Percentiles rank a stretch among this genome's conserved stretches.
These are phyloP conservation scores for Aspergillus awamori DNA, from an alignment of 2,329 filamentous ascomycete genomes.

Conservation along the genomic window DNA sequence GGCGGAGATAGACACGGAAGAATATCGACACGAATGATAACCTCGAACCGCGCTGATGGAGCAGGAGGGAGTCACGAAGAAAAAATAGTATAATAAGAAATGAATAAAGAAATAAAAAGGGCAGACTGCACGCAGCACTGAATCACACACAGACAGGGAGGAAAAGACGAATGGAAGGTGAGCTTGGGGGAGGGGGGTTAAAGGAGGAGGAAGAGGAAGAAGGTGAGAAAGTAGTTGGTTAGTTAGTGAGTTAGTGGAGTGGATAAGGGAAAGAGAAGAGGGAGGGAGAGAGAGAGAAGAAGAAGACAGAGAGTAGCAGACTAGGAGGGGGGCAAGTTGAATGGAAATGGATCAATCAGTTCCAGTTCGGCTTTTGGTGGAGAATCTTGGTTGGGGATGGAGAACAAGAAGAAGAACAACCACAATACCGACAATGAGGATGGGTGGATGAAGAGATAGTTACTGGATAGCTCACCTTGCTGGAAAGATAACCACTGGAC, in stretches of 20 bases:
- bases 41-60: neutral
- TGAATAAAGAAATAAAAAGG: neutral
- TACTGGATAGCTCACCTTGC: neutral
- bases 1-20: neutral
- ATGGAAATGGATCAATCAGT: no score
- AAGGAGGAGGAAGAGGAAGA: no score
- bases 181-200: neutral
- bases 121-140: no score
- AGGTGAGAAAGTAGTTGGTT: no score
- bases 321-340: no score
- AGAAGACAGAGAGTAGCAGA: no score
- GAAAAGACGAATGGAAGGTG: neutral
- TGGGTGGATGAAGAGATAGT: neutral
- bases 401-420: neutral
- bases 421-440: neutral
- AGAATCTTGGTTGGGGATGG: neutral
- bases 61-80: neutral
- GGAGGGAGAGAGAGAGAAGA: no score
- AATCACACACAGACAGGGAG: no score
- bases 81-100: neutral
- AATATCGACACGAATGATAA: constrained; percentile 3
- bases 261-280: no score
- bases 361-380: no score
- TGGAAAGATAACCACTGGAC: neutral
- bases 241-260: no score